Conservation (phyloP, 345 rosid genomes). For the Sonneratia caseolaris region DNA sequence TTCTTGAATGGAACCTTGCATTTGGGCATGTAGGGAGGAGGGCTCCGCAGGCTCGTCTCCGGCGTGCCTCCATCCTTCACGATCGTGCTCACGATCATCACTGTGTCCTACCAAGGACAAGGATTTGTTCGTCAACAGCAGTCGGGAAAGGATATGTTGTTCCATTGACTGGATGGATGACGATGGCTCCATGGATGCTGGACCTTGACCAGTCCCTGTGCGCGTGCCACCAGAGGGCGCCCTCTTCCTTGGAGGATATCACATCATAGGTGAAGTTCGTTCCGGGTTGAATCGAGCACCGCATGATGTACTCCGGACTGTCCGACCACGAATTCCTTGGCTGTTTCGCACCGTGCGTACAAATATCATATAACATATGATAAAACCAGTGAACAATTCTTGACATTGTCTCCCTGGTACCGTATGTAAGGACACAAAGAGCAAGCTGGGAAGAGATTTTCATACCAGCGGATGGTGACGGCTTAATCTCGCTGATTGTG, state of each 20-base stretch:
- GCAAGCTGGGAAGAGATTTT: too few species aligned
- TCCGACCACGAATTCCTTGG: slow-evolving; percentile 22
- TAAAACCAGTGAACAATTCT: too few species aligned
- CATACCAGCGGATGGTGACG: slow-evolving; percentile 14
- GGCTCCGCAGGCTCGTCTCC: slow-evolving; percentile 15
- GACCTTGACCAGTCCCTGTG: slow-evolving; percentile 18
- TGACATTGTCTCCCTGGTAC: too few species aligned
- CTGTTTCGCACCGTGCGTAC: slow-evolving; percentile 14
- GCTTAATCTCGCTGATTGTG: slow-evolving; percentile 9
- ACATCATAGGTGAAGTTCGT: slow-evolving; percentile 13
- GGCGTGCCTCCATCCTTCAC: slow-evolving; percentile 19
- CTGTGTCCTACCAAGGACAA: slow-evolving; percentile 24
- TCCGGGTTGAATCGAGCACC: slow-evolving; percentile 14
- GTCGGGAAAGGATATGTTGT: slow-evolving; percentile 9
- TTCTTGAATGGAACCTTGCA: slow-evolving; percentile 7
- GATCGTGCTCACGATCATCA: slow-evolving; percentile 8
- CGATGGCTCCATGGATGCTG: slow-evolving; percentile 18
- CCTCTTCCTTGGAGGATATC: slow-evolving; percentile 17
- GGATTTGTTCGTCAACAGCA: slow-evolving; percentile 9
- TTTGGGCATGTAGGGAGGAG: slow-evolving; percentile 31
- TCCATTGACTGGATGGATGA: slow-evolving; percentile 1
- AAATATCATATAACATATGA: too few species aligned
- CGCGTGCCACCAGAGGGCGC: slow-evolving; percentile 15
- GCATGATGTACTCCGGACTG: slow-evolving; percentile 17
- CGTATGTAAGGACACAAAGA: too few species aligned